Base-by-base conservation (phyloP, 2,329 filamentous ascomycete species). In the Pyrenochaeta sp. region DNA sequence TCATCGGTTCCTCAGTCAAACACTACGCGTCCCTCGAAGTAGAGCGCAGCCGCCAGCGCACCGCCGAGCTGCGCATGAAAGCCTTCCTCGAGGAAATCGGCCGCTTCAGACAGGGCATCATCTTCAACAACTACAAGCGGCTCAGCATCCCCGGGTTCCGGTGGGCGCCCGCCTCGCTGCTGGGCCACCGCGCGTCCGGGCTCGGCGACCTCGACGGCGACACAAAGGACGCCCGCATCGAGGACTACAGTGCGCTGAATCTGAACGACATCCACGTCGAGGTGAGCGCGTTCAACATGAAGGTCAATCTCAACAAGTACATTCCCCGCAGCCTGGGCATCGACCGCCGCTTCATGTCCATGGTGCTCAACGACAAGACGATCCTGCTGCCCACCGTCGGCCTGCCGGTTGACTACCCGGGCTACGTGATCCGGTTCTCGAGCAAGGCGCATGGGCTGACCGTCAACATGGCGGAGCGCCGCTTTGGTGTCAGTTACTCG, bases 231-330 rank as follows among this genome's bases (percentile, higher is more conserved):
- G 37, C 36, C 27, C 42, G 34, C 20, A 51, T 51, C 26, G 42
- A 51, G 30, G 47, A 51, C 23, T 51, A 46, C 43, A 51, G 47
- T 30, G 7, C 46, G 24, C 35, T 46, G 18, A 43, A 37, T 6
- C 37, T 51, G 5, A 41, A 51, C 29, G 47, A 51, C 23, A 51
- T 48, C 7, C 44, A 51, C 22, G 24, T 51, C 28, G 48, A 51
- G 24, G 34, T 51, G 21, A 31, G 29, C 15, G 23, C 37, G 10
- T 13, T 51, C 27, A 35, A 35, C 15, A 39, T 47, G 14, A 51
- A 51, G 34, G 38, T 51, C 13, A 51, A 51, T 22, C 17, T 51
- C 35, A 51, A 47, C 48, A 51, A 51, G 39, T 48, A 51, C 38
- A 51, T 51, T 11, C 43, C 48, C 13, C 34, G 40, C 15, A 42